These are phyloP conservation scores for Auriscalpium vulgare DNA, from an alignment of 768 basidiomycete genomes.

Conservation along the genomic window DNA sequence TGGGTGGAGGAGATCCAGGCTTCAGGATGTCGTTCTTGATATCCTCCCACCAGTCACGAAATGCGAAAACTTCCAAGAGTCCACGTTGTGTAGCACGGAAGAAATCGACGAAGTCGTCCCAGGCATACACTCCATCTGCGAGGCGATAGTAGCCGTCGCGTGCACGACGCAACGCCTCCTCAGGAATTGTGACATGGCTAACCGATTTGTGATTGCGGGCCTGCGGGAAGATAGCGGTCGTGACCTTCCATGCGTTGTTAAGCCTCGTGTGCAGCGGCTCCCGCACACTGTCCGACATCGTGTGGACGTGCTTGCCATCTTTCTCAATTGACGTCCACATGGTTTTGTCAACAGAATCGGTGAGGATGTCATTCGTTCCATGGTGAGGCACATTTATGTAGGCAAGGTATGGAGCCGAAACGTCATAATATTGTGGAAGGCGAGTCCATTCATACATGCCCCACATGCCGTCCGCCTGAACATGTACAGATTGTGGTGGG, in stretches of 20 bases:
- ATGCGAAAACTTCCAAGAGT: neutral
- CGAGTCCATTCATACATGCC: too few relatives aligned
- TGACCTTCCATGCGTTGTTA: neutral
- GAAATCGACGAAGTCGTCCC: neutral
- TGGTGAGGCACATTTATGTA: neutral
- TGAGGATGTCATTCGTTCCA: slow-evolving; percentile 23
- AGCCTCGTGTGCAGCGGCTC: neutral
- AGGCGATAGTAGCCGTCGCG: neutral
- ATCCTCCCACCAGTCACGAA: neutral
- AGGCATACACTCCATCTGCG: neutral
- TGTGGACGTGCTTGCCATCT: slow-evolving; percentile 3
- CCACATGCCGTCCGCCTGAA: too few relatives aligned
- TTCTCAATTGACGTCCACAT: neutral
- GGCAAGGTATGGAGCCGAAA: too few relatives aligned
- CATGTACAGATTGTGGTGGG: too few relatives aligned
- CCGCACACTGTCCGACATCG: slow-evolving; percentile 14
- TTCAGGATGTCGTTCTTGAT: neutral
- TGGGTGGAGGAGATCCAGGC: neutral
- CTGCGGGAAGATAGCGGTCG: neutral
- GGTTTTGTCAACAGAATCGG: slow-evolving; percentile 16
- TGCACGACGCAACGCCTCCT: neutral
- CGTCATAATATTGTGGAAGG: too few relatives aligned
- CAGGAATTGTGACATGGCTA: neutral
- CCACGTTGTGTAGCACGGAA: neutral
- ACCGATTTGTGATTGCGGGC: neutral